Evolutionary conservation across 192 early-diverging fungal species (phyloP).

Genomic region (Jimgerdemannia flammicorona): DNA sequence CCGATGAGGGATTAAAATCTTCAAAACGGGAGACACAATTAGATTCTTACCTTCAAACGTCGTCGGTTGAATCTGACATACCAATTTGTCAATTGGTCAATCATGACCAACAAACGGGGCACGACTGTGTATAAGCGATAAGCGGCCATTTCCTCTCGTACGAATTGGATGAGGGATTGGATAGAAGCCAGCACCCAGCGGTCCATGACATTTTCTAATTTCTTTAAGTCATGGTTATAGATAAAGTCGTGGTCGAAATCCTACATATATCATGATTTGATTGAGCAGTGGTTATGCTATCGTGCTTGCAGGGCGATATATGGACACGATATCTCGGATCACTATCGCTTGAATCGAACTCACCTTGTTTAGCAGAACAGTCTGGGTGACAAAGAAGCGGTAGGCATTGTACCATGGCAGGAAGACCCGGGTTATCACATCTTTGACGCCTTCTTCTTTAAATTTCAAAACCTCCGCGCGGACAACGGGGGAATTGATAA

Average conservation of each 20-base stretch:
- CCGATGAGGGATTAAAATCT: not conserved
- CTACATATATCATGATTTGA: slow-evolving; percentile 18
- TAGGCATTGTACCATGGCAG: slow-evolving; percentile 99
- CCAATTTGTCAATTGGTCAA: slow-evolving; percentile 98
- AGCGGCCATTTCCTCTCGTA: slow-evolving; percentile 87
- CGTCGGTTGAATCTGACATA: slow-evolving; percentile 98
- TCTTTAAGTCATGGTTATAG: slow-evolving; percentile 69
- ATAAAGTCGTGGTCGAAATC: slow-evolving; percentile 71
- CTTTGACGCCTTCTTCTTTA: slow-evolving; percentile 97
- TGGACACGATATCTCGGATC: not conserved
- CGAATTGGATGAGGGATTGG: slow-evolving; percentile 92
- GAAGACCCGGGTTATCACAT: slow-evolving; percentile 89
- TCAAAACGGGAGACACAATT: not conserved
- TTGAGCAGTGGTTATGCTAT: not conserved
- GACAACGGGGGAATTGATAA: slow-evolving; percentile 98
- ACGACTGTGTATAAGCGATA: slow-evolving; percentile 99
- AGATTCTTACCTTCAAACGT: slow-evolving; percentile 71
- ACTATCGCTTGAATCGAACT: not conserved
- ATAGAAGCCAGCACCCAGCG: slow-evolving; percentile 95
- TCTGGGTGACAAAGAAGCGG: slow-evolving; percentile 93
- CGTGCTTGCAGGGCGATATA: not conserved
- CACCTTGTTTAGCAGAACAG: slow-evolving; percentile 85
- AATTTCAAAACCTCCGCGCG: slow-evolving; percentile 93
- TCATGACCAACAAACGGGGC: slow-evolving; percentile 81
- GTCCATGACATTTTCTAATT: slow-evolving; percentile 94